A percentile compares a stretch with the other conserved stretches of the same genome.
Evolutionary conservation across 139 green algal genomes (phyloP).

Genomic region (Coccomyxa sp.): DNA sequence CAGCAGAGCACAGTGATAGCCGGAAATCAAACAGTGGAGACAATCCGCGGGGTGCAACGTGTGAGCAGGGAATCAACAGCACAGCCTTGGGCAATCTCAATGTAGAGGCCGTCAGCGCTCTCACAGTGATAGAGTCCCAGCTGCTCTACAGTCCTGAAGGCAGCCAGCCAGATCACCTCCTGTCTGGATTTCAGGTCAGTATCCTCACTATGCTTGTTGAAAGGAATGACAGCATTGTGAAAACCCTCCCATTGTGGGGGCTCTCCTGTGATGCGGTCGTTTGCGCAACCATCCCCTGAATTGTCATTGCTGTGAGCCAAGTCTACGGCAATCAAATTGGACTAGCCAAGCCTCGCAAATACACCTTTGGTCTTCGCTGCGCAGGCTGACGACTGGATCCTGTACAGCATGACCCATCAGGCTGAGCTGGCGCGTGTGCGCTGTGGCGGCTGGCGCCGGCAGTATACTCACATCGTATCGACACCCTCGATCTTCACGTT

Average conservation of each 20-base stretch:
- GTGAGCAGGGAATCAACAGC: not conserved
- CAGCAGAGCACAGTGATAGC: too few relatives aligned
- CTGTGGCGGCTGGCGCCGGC: slow-evolving; percentile 7
- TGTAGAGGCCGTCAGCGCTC: not conserved
- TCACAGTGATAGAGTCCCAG: not conserved
- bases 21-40: too few relatives aligned
- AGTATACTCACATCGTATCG: not conserved
- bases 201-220: not conserved
- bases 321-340: not conserved
- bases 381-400: slow-evolving; percentile 2
- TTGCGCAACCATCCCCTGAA: not conserved
- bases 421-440: slow-evolving; percentile 1
- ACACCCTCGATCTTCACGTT: not conserved
- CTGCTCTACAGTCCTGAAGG: not conserved
- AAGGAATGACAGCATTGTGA: not conserved
- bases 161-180: not conserved
- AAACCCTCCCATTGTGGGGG: not conserved
- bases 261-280: not conserved
- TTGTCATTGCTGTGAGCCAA: not conserved
- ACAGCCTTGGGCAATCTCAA: not conserved
- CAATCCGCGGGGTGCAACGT: too few relatives aligned
- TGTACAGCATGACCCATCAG: not conserved
- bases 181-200: not conserved
- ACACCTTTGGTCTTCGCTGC: not conserved
- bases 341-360: not conserved